These are phyloP conservation scores for Hydnomerulius pinastri DNA, from an alignment of 768 basidiomycete species.

Conservation along the genomic window DNA sequence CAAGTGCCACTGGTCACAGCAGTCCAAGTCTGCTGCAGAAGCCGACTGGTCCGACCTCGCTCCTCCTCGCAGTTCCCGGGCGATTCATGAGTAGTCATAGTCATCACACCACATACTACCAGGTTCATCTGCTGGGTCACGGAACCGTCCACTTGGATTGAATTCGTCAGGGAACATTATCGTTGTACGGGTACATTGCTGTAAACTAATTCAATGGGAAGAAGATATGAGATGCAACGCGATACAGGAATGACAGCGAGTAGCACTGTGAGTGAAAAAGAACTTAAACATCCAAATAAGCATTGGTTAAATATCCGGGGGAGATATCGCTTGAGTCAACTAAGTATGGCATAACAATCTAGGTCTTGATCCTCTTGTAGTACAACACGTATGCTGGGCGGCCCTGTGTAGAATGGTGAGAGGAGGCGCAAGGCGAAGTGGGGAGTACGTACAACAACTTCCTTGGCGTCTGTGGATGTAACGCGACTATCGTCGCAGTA, in stretches of 20 bases:
- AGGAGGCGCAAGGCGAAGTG: not conserved
- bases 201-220: slow-evolving; percentile 25
- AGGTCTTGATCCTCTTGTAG: slow-evolving; percentile 60
- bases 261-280: slow-evolving; percentile 17
- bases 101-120: not conserved
- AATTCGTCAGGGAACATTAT: slow-evolving; percentile 17
- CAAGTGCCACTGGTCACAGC: slow-evolving; percentile 40
- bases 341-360: slow-evolving; percentile 2
- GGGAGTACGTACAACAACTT: slow-evolving; percentile 72
- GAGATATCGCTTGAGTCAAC: not conserved
- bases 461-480: slow-evolving; percentile 66
- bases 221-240: slow-evolving; percentile 18
- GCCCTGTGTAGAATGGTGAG: slow-evolving; percentile 46
- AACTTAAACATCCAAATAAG: slow-evolving; percentile 28
- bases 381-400: slow-evolving; percentile 79
- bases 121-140: not conserved
- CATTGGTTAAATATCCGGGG: slow-evolving; percentile 21
- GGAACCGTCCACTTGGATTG: too few species aligned
- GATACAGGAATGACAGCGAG: slow-evolving; percentile 16
- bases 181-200: slow-evolving; percentile 26
- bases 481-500: slow-evolving; percentile 95
- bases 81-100: slow-evolving; percentile 19
- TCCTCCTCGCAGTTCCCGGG: slow-evolving; percentile 9
- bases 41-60: slow-evolving; percentile 17
- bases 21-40: slow-evolving; percentile 2